Conservation (phyloP, 352 stramenopile genomes). For the Bremia lactucae region DNA sequence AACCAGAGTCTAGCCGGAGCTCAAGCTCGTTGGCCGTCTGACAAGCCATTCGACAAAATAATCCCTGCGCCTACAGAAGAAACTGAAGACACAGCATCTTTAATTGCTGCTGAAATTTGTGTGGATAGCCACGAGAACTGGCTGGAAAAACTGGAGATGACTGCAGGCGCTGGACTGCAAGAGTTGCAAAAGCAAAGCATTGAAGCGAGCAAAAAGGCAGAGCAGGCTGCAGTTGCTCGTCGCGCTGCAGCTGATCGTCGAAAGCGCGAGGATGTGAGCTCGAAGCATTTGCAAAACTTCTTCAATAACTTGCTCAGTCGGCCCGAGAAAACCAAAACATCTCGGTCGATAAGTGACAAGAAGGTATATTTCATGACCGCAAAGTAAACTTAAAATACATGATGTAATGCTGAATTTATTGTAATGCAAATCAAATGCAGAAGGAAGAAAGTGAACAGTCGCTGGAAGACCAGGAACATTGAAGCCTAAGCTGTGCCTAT, state of each 20-base stretch:
- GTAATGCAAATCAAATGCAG: slow-evolving; percentile 10
- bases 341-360: slow-evolving; percentile 44
- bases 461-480: too few species aligned
- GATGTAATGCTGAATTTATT: background rate
- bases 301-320: slow-evolving; percentile 83
- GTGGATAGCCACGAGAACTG: slow-evolving; percentile 63
- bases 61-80: slow-evolving; percentile 47
- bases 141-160: slow-evolving; percentile 77
- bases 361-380: too few species aligned
- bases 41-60: slow-evolving; percentile 79
- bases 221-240: slow-evolving; percentile 52
- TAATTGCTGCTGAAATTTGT: slow-evolving; percentile 36
- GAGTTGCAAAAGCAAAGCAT: slow-evolving; percentile 80
- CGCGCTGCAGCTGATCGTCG: slow-evolving; percentile 58
- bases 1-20: slow-evolving; percentile 69
- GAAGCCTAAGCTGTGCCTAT: too few species aligned
- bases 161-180: slow-evolving; percentile 59
- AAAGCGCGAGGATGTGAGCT: slow-evolving; percentile 76
- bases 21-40: slow-evolving; percentile 58
- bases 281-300: slow-evolving; percentile 79
- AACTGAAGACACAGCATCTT: slow-evolving; percentile 12
- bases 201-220: slow-evolving; percentile 71
- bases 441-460: slow-evolving; percentile 62
- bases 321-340: slow-evolving; percentile 73
- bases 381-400: too few species aligned